Evolutionary conservation across 208 protist genomes (phyloP).

Genomic region (Lotmaria passim): DNA sequence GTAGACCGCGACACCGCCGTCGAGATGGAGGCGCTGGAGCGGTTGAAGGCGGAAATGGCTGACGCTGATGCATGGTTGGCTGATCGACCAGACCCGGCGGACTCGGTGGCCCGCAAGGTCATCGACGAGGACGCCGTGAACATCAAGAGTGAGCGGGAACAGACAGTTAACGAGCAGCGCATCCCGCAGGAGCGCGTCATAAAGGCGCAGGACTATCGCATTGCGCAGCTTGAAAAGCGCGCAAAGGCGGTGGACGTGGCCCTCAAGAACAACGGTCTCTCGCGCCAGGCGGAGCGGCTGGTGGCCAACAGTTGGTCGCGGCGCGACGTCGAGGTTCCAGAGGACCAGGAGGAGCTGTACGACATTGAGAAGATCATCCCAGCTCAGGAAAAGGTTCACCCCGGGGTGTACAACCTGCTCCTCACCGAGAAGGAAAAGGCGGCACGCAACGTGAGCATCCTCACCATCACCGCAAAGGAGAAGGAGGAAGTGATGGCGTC

Average conservation of each 20-base stretch:
- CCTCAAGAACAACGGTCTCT: conserved; percentile 67
- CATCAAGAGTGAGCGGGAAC: conserved; percentile 59
- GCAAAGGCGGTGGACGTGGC: conserved; percentile 66
- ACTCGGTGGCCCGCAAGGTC: conserved; percentile 47
- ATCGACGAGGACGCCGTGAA: conserved; percentile 65
- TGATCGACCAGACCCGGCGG: conserved; percentile 37
- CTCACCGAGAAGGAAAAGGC: conserved; percentile 78
- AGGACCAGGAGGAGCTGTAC: conserved; percentile 64
- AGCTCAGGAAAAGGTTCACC: conserved; percentile 84
- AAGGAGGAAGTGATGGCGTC: conserved; percentile 83
- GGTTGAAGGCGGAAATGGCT: conserved; percentile 51
- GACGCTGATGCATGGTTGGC: conserved; percentile 57
- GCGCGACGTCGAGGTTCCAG: conserved; percentile 50
- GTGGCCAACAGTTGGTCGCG: conserved; percentile 60
- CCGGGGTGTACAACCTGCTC: conserved; percentile 85
- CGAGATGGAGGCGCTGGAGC: conserved; percentile 57
- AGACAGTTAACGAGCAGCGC: conserved; percentile 59
- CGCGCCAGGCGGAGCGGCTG: conserved; percentile 59
- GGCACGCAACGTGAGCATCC: conserved; percentile 63
- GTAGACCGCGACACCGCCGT: conserved; percentile 65
- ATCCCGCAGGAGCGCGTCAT: conserved; percentile 83
- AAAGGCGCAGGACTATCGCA: conserved; percentile 87
- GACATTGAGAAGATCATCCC: conserved; percentile 86
- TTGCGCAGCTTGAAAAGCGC: conserved; percentile 76
- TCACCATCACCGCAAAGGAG: conserved; percentile 73